Conservation (phyloP, 441 rosid genomes). For the Arabidopsis hybrid region DNA sequence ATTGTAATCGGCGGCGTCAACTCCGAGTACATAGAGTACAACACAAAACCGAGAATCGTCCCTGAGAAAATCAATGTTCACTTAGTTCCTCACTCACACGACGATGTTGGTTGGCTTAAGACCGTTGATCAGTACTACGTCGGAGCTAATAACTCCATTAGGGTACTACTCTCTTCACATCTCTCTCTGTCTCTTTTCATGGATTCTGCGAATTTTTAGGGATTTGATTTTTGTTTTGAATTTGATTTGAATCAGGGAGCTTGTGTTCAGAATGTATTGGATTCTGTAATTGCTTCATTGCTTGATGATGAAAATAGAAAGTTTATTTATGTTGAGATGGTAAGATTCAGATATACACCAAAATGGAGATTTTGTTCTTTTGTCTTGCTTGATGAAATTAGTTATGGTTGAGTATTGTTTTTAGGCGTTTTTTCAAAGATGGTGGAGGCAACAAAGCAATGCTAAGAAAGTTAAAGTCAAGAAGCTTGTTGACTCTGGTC, state of each 20-base stretch:
- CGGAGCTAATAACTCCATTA: slow-evolving; percentile 79
- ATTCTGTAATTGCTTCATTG: slow-evolving; percentile 74
- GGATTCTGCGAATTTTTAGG: slow-evolving; percentile 10
- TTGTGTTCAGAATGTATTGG: slow-evolving; percentile 83
- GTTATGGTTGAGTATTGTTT: slow-evolving; percentile 15
- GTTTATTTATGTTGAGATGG: slow-evolving; percentile 78
- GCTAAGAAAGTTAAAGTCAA: slow-evolving; percentile 60
- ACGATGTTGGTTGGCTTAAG: slow-evolving; percentile 82
- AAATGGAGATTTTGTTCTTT: not conserved
- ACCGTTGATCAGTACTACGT: slow-evolving; percentile 81
- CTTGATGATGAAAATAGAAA: slow-evolving; percentile 76
- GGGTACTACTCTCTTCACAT: slow-evolving; percentile 52
- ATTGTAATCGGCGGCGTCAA: slow-evolving; percentile 36
- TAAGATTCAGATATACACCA: slow-evolving; percentile 29
- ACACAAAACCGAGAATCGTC: slow-evolving; percentile 55
- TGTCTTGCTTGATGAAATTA: not conserved
- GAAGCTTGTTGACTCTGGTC: slow-evolving; percentile 71
- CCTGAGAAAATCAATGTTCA: slow-evolving; percentile 73
- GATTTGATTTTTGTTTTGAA: slow-evolving; percentile 16
- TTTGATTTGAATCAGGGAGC: slow-evolving; percentile 66
- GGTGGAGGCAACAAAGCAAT: slow-evolving; percentile 82
- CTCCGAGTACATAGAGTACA: slow-evolving; percentile 61
- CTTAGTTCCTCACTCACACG: slow-evolving; percentile 80
- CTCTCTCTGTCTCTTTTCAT: slow-evolving; percentile 4
- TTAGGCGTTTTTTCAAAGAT: slow-evolving; percentile 74